Evolutionary conservation across 176 grass and related monocot genomes (phyloP).

Genomic region (Echinochloa phyllopogon): DNA sequence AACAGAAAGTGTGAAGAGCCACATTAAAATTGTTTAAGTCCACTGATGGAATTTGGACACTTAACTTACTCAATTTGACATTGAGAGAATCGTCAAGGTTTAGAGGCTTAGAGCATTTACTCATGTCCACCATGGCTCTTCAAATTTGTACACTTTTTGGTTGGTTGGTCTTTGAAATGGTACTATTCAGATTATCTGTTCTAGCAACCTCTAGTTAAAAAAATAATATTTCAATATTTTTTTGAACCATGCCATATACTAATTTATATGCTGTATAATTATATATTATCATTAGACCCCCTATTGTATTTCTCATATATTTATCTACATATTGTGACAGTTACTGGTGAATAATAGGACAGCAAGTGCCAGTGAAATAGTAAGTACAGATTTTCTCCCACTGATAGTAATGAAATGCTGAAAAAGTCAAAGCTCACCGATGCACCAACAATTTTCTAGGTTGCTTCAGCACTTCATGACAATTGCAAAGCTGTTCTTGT

Average conservation of each 20-base stretch:
- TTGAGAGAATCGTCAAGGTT: neutral
- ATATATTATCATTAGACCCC: neutral
- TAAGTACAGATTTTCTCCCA: slow-evolving; percentile 57
- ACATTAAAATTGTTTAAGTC: slow-evolving; percentile 29
- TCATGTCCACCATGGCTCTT: neutral
- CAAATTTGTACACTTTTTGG: slow-evolving; percentile 10
- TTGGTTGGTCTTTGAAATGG: slow-evolving; percentile 12
- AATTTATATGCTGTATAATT: neutral
- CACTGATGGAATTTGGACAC: neutral
- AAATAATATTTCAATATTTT: slow-evolving; percentile 10
- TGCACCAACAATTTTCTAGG: slow-evolving; percentile 49
- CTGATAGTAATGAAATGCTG: slow-evolving; percentile 18
- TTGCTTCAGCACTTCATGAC: slow-evolving; percentile 97
- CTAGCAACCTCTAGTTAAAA: slow-evolving; percentile 22
- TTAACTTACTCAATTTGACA: slow-evolving; percentile 24
- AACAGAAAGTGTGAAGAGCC: slow-evolving; percentile 17
- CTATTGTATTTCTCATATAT: slow-evolving; percentile 42
- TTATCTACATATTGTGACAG: slow-evolving; percentile 53
- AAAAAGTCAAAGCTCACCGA: slow-evolving; percentile 11
- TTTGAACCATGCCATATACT: slow-evolving; percentile 17
- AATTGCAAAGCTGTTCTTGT: slow-evolving; percentile 99
- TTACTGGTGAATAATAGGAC: slow-evolving; percentile 92
- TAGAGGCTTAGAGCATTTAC: slow-evolving; percentile 35
- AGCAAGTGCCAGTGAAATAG: slow-evolving; percentile 97
- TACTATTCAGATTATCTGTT: slow-evolving; percentile 29